A percentile compares a stretch with the other conserved stretches of the same genome.
phyloP scores from a whole-genome alignment of 495 filamentous ascomycete species.

The Penicillium ochrochloron region DNA sequence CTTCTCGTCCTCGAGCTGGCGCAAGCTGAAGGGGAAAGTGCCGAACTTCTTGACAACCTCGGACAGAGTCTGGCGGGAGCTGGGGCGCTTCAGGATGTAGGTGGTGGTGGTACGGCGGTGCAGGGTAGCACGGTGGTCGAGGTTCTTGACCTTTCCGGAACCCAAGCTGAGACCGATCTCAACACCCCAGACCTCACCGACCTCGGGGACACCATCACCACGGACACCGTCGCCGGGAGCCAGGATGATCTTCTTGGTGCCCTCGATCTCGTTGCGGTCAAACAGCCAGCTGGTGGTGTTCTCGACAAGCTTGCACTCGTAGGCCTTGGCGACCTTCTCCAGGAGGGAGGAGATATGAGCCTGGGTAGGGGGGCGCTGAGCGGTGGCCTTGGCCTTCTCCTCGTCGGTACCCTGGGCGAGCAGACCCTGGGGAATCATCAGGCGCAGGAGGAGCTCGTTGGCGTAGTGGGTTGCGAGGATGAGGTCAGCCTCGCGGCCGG shows the following conservation, averaged over 20 bases:
- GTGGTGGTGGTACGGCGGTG: constrained; percentile 91
- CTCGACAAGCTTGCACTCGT: constrained; percentile 92
- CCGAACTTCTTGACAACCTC: constrained; percentile 97
- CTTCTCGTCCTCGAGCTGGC: constrained; percentile 95
- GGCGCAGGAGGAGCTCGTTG: constrained; percentile 88
- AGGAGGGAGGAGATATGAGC: constrained; percentile 81
- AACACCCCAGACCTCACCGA: constrained; percentile 97
- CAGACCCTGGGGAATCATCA: constrained; percentile 88
- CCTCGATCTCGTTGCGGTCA: constrained; percentile 95
- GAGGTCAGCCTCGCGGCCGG: constrained; percentile 80
- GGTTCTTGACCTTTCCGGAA: constrained; percentile 89
- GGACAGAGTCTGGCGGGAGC: constrained; percentile 84
- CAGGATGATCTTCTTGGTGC: constrained; percentile 96
- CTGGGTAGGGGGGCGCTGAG: constrained; percentile 79
- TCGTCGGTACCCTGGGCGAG: constrained; percentile 84
- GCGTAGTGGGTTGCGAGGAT: constrained; percentile 91
- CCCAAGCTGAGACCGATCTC: constrained; percentile 92
- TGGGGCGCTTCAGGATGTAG: constrained; percentile 88
- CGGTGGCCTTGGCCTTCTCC: constrained; percentile 89
- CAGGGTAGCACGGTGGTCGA: constrained; percentile 84
- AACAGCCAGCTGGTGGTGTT: constrained; percentile 97
- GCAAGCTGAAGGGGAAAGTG: constrained; percentile 94
- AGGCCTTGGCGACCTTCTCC: constrained; percentile 89
- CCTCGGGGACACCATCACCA: constrained; percentile 86
- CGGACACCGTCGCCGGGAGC: constrained; percentile 82